Base-by-base conservation (phyloP, 805 yeast species). In the Saturnispora serradocipensis region DNA sequence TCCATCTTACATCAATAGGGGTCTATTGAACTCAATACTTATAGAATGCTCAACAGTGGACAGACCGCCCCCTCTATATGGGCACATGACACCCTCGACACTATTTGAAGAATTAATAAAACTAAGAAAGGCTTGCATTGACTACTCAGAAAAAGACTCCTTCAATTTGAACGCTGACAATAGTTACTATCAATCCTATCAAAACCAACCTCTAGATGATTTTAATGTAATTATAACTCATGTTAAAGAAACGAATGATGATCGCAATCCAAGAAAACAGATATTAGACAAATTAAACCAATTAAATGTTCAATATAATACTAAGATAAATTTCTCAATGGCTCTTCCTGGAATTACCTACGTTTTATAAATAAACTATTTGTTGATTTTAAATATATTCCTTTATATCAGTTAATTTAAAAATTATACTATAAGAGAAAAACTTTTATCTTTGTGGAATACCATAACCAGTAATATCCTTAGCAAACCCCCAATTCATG, bases 401-500 rank as follows among this genome's bases (percentile, higher is more conserved):
- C 42, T 16, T 18, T 38, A 38, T 38, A 38, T 38, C 20, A 38
- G 16, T 20, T 38, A 18, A 16, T 18, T 38, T 18, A 20, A 38
- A 10, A n/a, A 35, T 18, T 38, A 20, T 38, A 38, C 22, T 38
- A 18, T 36, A 38, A n/a, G 16, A 38, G 5, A 38, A 15, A 5
- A 15, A 20, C 30, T n/a, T n/a, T 36, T 57, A 66, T 48, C 61
- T 47, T 53, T 66, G 70, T 16, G 67, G 67, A 15, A 63, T 54
- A 54, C 98, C 98, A 65, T 93, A 93, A 50, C 99, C 99, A 58
- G 76, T 78, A 62, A 93, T 86, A 64, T 82, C 83, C 65, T 80
- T 77, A 16, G 98, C 99, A 71, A 90, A 89, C 57, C 77, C 79
- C 98, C 98, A 90, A 54, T 80, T 80, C 82, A 87, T 88, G 59